Conservation (phyloP, 1,284 basidiomycete genomes). For the Waitea zeae region DNA sequence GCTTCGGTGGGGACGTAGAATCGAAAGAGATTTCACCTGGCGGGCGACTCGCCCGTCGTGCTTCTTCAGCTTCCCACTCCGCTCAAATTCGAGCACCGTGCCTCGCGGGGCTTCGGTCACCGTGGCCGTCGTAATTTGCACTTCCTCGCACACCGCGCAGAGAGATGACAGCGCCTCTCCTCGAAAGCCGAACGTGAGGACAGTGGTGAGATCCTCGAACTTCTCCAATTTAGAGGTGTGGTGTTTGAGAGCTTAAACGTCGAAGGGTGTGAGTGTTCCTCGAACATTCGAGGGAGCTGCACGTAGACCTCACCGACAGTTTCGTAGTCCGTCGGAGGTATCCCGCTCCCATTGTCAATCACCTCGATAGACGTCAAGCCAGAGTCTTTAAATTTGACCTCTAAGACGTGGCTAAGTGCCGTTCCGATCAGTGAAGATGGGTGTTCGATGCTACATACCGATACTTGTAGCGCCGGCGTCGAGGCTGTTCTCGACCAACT, state of each 20-base stretch:
- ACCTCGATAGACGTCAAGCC: conserved; percentile 83
- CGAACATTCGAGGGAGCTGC: conserved; percentile 2
- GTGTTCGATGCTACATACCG: conserved; percentile 29
- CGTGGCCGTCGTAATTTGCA: conserved; percentile 64
- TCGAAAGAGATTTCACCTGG: too few species aligned
- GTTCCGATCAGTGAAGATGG: neutral
- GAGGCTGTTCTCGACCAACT: conserved; percentile 91
- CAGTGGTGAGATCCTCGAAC: conserved; percentile 57
- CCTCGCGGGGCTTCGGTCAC: conserved; percentile 59
- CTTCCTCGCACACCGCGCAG: conserved; percentile 65
- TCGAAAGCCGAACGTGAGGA: conserved; percentile 87
- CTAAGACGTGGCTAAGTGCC: conserved; percentile 22
- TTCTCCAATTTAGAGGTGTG: conserved; percentile 84
- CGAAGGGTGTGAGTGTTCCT: neutral
- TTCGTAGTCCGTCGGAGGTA: conserved; percentile 62
- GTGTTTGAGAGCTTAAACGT: conserved; percentile 65
- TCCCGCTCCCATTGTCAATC: conserved; percentile 84
- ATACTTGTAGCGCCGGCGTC: conserved; percentile 84
- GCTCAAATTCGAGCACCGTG: conserved; percentile 55
- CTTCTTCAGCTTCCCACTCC: conserved; percentile 41
- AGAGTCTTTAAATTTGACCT: conserved; percentile 82
- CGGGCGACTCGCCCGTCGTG: conserved; percentile 57
- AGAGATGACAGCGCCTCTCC: conserved; percentile 92
- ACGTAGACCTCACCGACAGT: conserved; percentile 43
- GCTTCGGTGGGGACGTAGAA: too few species aligned